phyloP scores from a whole-genome alignment of 169 alveolate genomes.

The Eimeria maxima region DNA sequence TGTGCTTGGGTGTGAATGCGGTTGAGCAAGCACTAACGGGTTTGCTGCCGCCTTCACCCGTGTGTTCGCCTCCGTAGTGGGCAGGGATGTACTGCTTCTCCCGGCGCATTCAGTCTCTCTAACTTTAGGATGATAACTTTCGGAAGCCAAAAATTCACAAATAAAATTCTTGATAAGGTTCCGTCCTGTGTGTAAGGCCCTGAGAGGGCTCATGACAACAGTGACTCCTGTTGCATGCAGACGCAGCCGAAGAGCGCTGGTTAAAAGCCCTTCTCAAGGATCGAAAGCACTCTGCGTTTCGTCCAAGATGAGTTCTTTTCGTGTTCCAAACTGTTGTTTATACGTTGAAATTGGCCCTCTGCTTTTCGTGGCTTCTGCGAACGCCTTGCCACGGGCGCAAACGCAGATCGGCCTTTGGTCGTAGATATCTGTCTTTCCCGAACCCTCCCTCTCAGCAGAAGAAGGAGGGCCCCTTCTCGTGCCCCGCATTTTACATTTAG shows the following conservation, averaged over 20 bases:
- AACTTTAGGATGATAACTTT: background rate
- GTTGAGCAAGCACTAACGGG: background rate
- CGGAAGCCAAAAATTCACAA: background rate
- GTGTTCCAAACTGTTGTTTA: slow-evolving; percentile 12
- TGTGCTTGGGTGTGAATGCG: background rate
- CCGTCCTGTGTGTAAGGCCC: background rate
- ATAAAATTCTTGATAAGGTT: background rate
- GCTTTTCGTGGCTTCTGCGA: slow-evolving; percentile 46
- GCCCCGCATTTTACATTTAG: slow-evolving; percentile 58
- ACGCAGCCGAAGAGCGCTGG: slow-evolving; percentile 70
- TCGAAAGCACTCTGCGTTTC: slow-evolving; percentile 53
- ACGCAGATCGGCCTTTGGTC: slow-evolving; percentile 66
- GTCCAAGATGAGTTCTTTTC: background rate
- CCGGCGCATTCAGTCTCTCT: background rate
- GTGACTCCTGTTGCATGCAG: slow-evolving; percentile 52
- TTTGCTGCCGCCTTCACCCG: background rate
- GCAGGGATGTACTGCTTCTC: background rate
- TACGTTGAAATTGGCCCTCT: slow-evolving; percentile 49
- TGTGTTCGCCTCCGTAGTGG: background rate
- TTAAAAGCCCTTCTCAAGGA: slow-evolving; percentile 2
- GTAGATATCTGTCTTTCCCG: slow-evolving; percentile 55
- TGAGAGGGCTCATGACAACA: background rate
- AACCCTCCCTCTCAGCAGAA: slow-evolving; percentile 10
- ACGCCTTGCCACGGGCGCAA: slow-evolving; percentile 53
- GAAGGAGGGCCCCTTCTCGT: slow-evolving; percentile 49